A percentile compares a stretch with the other conserved stretches of the same genome.
These are phyloP conservation scores for Citrus sp. DNA, from an alignment of 345 rosid species.

Conservation along the genomic window DNA sequence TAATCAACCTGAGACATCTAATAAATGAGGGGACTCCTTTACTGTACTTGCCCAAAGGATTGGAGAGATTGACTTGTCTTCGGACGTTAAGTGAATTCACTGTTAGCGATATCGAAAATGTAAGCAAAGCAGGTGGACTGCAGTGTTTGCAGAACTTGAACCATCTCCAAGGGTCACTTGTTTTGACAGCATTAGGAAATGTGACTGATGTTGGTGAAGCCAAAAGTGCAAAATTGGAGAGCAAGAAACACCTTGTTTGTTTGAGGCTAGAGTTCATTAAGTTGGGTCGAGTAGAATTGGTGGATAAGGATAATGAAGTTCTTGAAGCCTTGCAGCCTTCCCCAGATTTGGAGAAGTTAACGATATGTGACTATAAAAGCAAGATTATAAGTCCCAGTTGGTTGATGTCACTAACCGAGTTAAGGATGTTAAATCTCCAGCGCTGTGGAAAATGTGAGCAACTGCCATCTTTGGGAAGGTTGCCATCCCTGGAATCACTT, in stretches of 20 bases:
- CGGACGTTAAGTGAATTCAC: neutral
- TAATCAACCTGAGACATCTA: neutral
- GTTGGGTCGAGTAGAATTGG: neutral
- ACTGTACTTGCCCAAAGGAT: neutral
- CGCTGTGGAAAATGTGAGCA: neutral
- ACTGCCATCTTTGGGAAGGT: conserved; percentile 13
- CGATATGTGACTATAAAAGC: neutral
- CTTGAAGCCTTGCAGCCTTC: conserved; percentile 18
- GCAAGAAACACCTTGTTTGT: neutral
- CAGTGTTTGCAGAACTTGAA: conserved; percentile 2
- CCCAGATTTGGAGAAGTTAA: neutral
- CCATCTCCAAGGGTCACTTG: neutral
- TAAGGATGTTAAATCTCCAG: neutral
- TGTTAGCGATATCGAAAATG: neutral
- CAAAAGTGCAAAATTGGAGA: neutral
- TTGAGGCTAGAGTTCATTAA: neutral
- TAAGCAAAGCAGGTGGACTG: neutral
- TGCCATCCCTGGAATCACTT: conserved; percentile 23
- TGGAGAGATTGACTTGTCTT: neutral
- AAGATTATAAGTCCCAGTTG: neutral
- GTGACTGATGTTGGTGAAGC: conserved; percentile 8
- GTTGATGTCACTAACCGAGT: conserved; percentile 1
- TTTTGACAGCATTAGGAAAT: neutral
- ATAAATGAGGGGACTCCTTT: neutral
- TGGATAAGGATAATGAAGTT: neutral